Conservation (phyloP, 2,329 filamentous ascomycete species). For the Verticillium zaregamsianum region DNA sequence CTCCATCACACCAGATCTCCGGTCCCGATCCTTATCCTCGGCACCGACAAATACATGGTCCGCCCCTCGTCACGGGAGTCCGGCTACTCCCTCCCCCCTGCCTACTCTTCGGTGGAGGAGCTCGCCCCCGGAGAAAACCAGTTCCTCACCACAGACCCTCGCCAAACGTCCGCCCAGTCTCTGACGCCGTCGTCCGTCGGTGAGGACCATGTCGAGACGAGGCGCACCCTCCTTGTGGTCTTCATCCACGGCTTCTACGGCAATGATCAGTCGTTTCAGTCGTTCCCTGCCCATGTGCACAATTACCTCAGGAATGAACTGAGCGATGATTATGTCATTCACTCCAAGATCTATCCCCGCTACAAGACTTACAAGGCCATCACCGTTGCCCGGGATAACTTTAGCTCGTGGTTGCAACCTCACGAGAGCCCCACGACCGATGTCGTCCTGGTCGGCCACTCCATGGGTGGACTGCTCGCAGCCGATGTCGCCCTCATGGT, state of each 20-base stretch:
- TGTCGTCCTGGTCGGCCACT: conserved; percentile 79
- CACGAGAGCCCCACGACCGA: conserved; percentile 73
- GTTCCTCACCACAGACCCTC: conserved; percentile 31
- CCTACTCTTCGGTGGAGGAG: conserved; percentile 1
- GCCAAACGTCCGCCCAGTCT: conserved; percentile 40
- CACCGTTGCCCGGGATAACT: conserved; percentile 72
- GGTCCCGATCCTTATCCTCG: neutral
- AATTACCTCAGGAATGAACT: conserved; percentile 64
- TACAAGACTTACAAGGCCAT: conserved; percentile 74
- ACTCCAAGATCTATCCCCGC: conserved; percentile 80
- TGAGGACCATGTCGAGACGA: conserved; percentile 23
- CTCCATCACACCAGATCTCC: neutral
- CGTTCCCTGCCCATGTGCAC: conserved; percentile 85
- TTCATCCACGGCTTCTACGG: conserved; percentile 93
- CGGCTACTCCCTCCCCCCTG: neutral
- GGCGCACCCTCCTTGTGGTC: conserved; percentile 65
- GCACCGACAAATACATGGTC: neutral
- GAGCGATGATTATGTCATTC: conserved; percentile 70
- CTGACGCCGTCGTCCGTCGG: conserved; percentile 21
- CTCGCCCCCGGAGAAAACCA: neutral
- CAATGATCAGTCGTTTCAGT: conserved; percentile 79
- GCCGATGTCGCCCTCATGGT: conserved; percentile 72
- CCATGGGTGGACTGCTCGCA: conserved; percentile 80
- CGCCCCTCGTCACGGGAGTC: neutral
- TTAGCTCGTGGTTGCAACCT: conserved; percentile 76